Percentiles rank a stretch among this genome's conserved stretches.
Conservation (phyloP, 805 yeast species). For the Lipomyces lipofer region DNA sequence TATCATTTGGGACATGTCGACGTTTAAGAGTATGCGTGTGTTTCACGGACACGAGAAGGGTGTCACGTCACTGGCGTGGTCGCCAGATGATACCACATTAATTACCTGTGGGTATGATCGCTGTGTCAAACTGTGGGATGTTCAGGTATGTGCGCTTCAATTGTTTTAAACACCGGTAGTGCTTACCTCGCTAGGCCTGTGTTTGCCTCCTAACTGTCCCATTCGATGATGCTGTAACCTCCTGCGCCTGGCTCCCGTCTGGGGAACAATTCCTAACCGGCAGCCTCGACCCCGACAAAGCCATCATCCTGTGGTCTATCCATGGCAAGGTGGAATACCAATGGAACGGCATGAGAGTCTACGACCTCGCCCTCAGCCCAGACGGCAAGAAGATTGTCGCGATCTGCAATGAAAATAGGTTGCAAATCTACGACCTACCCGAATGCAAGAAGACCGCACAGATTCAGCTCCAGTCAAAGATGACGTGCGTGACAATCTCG, state of each 20-base stretch:
- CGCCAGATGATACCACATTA: slow-evolving; percentile 64
- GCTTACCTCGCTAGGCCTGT: neutral
- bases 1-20: slow-evolving; percentile 62
- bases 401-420: slow-evolving; percentile 61
- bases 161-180: neutral
- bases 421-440: slow-evolving; percentile 58
- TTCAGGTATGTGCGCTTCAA: slow-evolving; percentile 43
- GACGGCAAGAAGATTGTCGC: slow-evolving; percentile 64
- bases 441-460: slow-evolving; percentile 47
- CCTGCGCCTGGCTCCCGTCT: slow-evolving; percentile 71
- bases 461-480: slow-evolving; percentile 54
- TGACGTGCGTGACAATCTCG: slow-evolving; percentile 66
- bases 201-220: slow-evolving; percentile 18
- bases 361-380: slow-evolving; percentile 66
- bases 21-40: slow-evolving; percentile 35
- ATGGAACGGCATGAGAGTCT: slow-evolving; percentile 50
- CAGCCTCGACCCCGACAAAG: slow-evolving; percentile 69
- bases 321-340: slow-evolving; percentile 38
- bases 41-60: slow-evolving; percentile 38
- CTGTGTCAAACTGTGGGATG: slow-evolving; percentile 67
- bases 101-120: slow-evolving; percentile 75
- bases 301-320: slow-evolving; percentile 50
- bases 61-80: slow-evolving; percentile 66
- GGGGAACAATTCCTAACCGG: slow-evolving; percentile 63
- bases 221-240: slow-evolving; percentile 41